Conservation (phyloP, 2,329 filamentous ascomycete species). For the Microcera coccophila region DNA sequence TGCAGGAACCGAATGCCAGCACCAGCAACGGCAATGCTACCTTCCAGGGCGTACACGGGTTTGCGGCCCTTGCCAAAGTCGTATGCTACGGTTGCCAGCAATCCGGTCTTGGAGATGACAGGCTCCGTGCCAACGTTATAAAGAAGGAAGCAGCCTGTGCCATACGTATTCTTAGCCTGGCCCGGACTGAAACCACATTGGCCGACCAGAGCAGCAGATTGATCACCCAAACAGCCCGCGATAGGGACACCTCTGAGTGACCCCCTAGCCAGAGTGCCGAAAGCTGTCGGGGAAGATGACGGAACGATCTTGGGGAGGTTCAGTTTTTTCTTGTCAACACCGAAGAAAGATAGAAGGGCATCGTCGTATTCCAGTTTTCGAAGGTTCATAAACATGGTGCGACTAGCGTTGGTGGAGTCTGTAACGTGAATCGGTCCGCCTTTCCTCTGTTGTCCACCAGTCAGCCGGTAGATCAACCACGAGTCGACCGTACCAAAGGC, state of each 20-base stretch:
- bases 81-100: constrained; percentile 84
- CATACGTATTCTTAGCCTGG: constrained; percentile 86
- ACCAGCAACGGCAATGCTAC: constrained; percentile 77
- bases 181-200: constrained; percentile 81
- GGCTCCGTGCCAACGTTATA: constrained; percentile 85
- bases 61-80: constrained; percentile 61
- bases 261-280: constrained; percentile 63
- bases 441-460: constrained; percentile 62
- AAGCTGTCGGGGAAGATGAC: constrained; percentile 70
- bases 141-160: constrained; percentile 83
- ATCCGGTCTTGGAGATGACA: constrained; percentile 77
- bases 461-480: constrained; percentile 82
- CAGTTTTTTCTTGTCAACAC: constrained; percentile 64
- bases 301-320: constrained; percentile 78
- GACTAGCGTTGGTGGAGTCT: constrained; percentile 80
- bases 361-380: constrained; percentile 77
- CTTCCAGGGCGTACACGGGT: constrained; percentile 77
- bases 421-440: constrained; percentile 67
- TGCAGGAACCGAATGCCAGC: constrained; percentile 73
- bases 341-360: constrained; percentile 72
- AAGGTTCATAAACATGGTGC: constrained; percentile 94
- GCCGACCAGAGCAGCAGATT: constrained; percentile 80
- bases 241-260: constrained; percentile 67
- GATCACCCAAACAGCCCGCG: constrained; percentile 81
- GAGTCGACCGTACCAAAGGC: constrained; percentile 85